Base-by-base conservation (phyloP, 2,329 filamentous ascomycete genomes). In the Fusarium sp. region DNA sequence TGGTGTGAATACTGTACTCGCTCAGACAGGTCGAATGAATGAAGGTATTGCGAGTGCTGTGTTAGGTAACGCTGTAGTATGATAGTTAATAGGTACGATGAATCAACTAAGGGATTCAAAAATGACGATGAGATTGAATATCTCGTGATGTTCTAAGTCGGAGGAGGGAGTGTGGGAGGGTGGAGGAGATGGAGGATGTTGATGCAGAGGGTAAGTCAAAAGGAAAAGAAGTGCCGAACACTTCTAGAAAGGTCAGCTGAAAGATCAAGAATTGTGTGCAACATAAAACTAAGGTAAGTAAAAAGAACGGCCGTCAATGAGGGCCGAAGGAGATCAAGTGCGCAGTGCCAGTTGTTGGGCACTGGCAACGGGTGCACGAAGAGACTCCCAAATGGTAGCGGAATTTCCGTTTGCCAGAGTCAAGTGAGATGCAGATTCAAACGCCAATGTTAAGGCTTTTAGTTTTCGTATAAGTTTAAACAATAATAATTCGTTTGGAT, bases 331-430 rank as follows among this genome's bases (percentile, higher is more conserved):
- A 41, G 24, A 20, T 41, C 18, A 2, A 11, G 24, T 29, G 49
- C 18, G 49, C 24, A 34, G 59, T 49, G 46, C 25, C 60, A 56
- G 51, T 52, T 62, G 51, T 47, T 53, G 41, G 11, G 51, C 66
- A 66, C 49, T 48, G 60, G 45, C 47, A 22, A 24, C 49, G 34
- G 46, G 55, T 65, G 55, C 51, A 51, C 51, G 18, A 53, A 24
- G 44, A 49, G 43, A 32, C 34, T 55, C 13, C 11, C 18, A 25
- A 29, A 25, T 29, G 18, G 13, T 5, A 43, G 13, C n/a, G 4
- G 7, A 25, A 41, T 4, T 11, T 16, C 11, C 7, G 18, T 43
- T 29, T 53, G 5, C 15, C 32, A 43, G 9, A 6, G 0, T 6
- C 13, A 16, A 25, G 10, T 6, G 9, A 25, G 24, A 43, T 4